phyloP scores from a whole-genome alignment of 345 rosid species.

The Diplotaxis tenuifolia region DNA sequence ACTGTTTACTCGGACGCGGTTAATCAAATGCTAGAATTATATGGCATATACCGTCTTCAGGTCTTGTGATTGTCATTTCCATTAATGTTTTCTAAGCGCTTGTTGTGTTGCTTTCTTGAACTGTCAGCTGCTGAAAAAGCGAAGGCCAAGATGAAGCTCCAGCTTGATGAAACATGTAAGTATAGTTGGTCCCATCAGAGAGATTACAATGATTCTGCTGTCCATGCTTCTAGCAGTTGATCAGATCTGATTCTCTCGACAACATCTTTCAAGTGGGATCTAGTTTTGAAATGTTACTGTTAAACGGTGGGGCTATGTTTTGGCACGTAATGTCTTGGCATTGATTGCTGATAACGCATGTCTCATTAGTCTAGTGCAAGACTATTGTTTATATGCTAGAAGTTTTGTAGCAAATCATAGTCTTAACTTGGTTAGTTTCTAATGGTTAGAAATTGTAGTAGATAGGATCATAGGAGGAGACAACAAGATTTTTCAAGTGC shows the following conservation, averaged over 20 bases:
- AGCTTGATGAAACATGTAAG: slow-evolving; percentile 80
- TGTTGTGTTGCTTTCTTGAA: slow-evolving; percentile 34
- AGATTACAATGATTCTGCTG: slow-evolving; percentile 17
- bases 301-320: background rate
- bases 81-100: background rate
- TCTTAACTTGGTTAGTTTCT: background rate
- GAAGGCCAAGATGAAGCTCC: slow-evolving; percentile 87
- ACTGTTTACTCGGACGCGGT: background rate
- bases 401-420: background rate
- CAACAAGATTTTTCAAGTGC: too few relatives aligned
- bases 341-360: background rate
- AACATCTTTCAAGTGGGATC: slow-evolving; percentile 28
- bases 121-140: slow-evolving; percentile 80
- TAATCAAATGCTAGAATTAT: slow-evolving; percentile 48
- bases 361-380: slow-evolving; percentile 18
- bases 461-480: slow-evolving; percentile 12
- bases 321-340: slow-evolving; percentile 14
- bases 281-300: slow-evolving; percentile 14
- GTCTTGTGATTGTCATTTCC: background rate
- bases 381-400: background rate
- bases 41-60: slow-evolving; percentile 50
- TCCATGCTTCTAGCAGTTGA: slow-evolving; percentile 14
- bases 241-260: slow-evolving; percentile 9
- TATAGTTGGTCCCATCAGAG: slow-evolving; percentile 17
- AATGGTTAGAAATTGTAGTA: background rate